These are phyloP conservation scores for Hippophae rhamnoides DNA, from an alignment of 306 rosid species.

Conservation along the genomic window DNA sequence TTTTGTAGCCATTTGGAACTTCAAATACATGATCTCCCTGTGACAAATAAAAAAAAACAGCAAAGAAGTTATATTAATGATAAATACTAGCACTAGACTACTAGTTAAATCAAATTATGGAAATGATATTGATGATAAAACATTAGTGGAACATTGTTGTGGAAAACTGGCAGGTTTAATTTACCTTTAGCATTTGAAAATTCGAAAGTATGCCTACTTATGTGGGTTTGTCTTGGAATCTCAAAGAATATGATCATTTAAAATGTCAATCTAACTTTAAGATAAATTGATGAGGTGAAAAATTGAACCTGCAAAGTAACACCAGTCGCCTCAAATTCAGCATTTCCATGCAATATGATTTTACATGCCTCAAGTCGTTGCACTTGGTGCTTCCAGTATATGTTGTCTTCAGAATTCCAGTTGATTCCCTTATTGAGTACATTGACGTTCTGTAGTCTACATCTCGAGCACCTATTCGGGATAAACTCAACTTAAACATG, in stretches of 20 bases:
- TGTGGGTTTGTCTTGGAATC: no score
- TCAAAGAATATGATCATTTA: no score
- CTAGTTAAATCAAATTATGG: no score
- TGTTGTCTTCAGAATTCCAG: constrained; percentile 57
- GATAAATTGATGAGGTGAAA: no score
- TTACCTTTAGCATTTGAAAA: no score
- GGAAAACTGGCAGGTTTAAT: no score
- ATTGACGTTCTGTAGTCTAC: constrained; percentile 77
- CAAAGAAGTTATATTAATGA: not conserved
- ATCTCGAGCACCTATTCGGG: constrained; percentile 77
- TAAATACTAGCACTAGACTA: no score
- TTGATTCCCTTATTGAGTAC: constrained; percentile 72
- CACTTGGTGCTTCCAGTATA: constrained; percentile 81
- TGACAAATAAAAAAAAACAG: constrained; percentile 19
- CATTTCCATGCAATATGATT: constrained; percentile 81
- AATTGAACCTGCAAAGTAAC: constrained; percentile 65
- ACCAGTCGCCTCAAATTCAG: constrained; percentile 86
- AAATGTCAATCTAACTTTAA: no score
- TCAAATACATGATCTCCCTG: constrained; percentile 85
- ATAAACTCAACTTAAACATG: constrained; percentile 13
- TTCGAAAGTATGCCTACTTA: no score
- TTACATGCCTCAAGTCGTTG: constrained; percentile 54
- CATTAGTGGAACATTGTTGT: no score
- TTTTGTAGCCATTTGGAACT: constrained; percentile 78
- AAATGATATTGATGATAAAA: no score